Percentiles rank a stretch among this genome's conserved stretches.
Conservation (phyloP, 2,329 filamentous ascomycete genomes). For the Aurifilum marmelostoma region DNA sequence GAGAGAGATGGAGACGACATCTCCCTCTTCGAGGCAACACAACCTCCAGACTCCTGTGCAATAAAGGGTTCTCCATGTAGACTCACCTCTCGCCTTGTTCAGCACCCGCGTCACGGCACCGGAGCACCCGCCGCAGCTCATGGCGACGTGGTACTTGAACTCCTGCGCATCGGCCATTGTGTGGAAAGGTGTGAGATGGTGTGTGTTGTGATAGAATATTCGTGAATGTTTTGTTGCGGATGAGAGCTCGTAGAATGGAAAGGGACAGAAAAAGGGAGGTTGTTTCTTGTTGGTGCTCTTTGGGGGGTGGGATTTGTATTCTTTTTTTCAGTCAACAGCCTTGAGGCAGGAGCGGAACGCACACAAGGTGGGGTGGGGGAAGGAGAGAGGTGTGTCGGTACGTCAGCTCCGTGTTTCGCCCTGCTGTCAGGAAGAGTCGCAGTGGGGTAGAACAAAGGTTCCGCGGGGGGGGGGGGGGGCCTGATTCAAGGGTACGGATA, state of each 20-base stretch:
- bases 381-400: background rate
- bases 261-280: background rate
- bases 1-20: constrained; percentile 7
- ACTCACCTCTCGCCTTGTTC: constrained; percentile 82
- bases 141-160: constrained; percentile 93
- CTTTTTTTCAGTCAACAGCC: background rate
- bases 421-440: background rate
- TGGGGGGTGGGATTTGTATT: background rate
- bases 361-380: background rate
- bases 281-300: background rate
- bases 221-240: background rate
- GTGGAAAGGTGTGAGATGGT: constrained; percentile 25
- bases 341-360: background rate
- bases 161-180: constrained; percentile 77
- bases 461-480: background rate
- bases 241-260: background rate
- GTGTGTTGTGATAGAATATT: constrained; percentile 1
- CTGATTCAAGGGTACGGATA: background rate
- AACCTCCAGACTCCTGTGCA: no score
- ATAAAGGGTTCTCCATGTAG: background rate
- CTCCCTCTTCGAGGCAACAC: background rate
- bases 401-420: constrained; percentile 18
- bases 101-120: constrained; percentile 90
- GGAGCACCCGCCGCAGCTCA: constrained; percentile 96
- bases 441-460: constrained; percentile 5